These are phyloP conservation scores for Xylariales sp. DNA, from an alignment of 2,329 filamentous ascomycete genomes.

Conservation along the genomic window DNA sequence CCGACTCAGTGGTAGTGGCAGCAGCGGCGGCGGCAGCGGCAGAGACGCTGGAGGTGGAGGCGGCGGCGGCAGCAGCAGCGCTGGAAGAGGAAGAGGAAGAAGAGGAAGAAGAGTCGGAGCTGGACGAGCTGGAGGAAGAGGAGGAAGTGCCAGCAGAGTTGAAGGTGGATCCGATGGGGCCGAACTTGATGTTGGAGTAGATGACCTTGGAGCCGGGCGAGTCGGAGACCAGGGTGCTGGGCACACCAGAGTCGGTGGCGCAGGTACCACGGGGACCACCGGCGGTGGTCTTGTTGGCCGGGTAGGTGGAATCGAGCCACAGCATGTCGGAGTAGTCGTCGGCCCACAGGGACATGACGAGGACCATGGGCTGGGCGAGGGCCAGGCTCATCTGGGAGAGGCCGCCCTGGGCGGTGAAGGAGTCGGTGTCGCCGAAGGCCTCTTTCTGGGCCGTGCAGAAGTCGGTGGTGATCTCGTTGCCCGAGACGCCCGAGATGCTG, in stretches of 20 bases:
- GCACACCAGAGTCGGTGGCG: conserved; percentile 36
- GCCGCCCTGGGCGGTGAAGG: conserved; percentile 48
- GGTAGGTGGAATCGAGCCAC: conserved; percentile 55
- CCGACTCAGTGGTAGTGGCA: too few relatives aligned
- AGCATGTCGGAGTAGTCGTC: conserved; percentile 56
- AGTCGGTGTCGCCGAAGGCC: conserved; percentile 45
- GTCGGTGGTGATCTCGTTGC: conserved; percentile 39
- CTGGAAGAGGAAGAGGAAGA: too few relatives aligned
- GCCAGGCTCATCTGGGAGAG: conserved; percentile 47
- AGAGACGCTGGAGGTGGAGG: too few relatives aligned
- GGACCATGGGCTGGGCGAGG: conserved; percentile 51
- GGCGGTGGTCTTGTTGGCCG: conserved; percentile 16
- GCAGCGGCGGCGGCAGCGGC: too few relatives aligned
- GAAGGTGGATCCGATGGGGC: conserved; percentile 41
- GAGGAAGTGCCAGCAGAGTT: too few relatives aligned
- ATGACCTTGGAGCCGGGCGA: conserved; percentile 33
- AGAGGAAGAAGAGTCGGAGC: too few relatives aligned
- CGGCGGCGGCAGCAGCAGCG: too few relatives aligned
- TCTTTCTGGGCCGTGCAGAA: conserved; percentile 53
- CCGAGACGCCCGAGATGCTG: conserved; percentile 21
- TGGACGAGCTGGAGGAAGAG: too few relatives aligned
- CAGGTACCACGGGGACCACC: conserved; percentile 44
- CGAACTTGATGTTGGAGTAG: conserved; percentile 45
- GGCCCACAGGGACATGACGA: conserved; percentile 57
- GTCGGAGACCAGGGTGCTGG: conserved; percentile 36